Conservation (phyloP, 257 asterid genomes). For the Nicotiana noctiflora region DNA sequence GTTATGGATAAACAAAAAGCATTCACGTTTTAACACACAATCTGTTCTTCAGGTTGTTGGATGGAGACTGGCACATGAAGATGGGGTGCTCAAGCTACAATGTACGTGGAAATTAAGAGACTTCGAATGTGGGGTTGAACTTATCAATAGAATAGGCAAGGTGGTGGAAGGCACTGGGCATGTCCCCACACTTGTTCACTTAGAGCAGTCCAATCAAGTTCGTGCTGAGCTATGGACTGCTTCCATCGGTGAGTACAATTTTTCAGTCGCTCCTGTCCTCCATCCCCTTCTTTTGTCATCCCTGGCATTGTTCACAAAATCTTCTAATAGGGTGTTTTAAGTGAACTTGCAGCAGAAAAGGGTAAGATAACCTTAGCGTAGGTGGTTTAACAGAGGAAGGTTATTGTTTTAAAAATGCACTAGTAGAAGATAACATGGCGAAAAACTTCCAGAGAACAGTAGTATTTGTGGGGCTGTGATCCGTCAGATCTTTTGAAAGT, state of each 20-base stretch:
- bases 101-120: slow-evolving; percentile 83
- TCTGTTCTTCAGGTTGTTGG: slow-evolving; percentile 57
- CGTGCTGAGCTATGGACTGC: slow-evolving; percentile 61
- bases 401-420: not conserved
- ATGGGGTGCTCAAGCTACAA: slow-evolving; percentile 43
- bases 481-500: not conserved
- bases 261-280: not conserved
- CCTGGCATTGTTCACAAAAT: not conserved
- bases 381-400: not conserved
- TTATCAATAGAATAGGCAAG: slow-evolving; percentile 46
- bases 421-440: not conserved
- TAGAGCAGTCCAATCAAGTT: slow-evolving; percentile 62
- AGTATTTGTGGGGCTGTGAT: no score
- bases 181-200: slow-evolving; percentile 45
- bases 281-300: not conserved
- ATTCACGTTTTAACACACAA: not conserved
- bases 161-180: slow-evolving; percentile 58
- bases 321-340: not conserved
- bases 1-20: not conserved
- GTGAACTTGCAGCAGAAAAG: not conserved
- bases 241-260: slow-evolving; percentile 45
- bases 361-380: not conserved
- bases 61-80: slow-evolving; percentile 60
- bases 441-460: not conserved
- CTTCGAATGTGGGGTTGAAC: slow-evolving; percentile 51